phyloP scores from a whole-genome alignment of 345 rosid species.

The Erysimum cheiranthoides region DNA sequence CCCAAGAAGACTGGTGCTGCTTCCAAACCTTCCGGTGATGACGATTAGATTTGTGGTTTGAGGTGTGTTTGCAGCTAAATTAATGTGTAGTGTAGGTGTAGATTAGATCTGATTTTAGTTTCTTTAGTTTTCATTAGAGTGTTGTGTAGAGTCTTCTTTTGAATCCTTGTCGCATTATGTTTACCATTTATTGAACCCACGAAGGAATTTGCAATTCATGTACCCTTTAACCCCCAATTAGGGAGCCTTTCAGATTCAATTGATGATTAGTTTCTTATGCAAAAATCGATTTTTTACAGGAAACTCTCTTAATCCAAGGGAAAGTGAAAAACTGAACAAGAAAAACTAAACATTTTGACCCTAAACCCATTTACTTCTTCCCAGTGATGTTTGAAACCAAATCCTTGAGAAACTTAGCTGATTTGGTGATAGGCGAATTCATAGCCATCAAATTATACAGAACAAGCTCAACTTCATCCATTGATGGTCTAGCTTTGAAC shows the following conservation, averaged over 20 bases:
- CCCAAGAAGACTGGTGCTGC: slow-evolving; percentile 77
- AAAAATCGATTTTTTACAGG: slow-evolving; percentile 9
- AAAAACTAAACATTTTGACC: neutral
- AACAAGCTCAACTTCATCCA: slow-evolving; percentile 79
- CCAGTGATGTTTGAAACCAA: slow-evolving; percentile 78
- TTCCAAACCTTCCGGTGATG: slow-evolving; percentile 61
- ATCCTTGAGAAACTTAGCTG: slow-evolving; percentile 73
- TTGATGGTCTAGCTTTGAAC: slow-evolving; percentile 69
- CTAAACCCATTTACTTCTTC: slow-evolving; percentile 50
- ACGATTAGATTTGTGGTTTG: slow-evolving; percentile 47
- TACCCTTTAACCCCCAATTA: neutral
- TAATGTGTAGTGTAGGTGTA: slow-evolving; percentile 8
- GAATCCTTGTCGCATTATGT: neutral
- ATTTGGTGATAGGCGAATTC: slow-evolving; percentile 86
- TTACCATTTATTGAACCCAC: neutral
- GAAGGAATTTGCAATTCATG: neutral
- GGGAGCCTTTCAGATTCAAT: too few relatives aligned
- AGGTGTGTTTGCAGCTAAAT: neutral
- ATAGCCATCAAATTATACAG: slow-evolving; percentile 85
- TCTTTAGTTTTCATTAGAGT: neutral
- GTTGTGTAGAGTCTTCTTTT: slow-evolving; percentile 2
- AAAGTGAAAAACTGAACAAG: too few relatives aligned
- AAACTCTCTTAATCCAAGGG: neutral
- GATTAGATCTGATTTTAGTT: neutral
- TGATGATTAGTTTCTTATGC: neutral